Evolutionary conservation across 306 rosid species (phyloP).

Genomic region (Canavalia ensiformis): DNA sequence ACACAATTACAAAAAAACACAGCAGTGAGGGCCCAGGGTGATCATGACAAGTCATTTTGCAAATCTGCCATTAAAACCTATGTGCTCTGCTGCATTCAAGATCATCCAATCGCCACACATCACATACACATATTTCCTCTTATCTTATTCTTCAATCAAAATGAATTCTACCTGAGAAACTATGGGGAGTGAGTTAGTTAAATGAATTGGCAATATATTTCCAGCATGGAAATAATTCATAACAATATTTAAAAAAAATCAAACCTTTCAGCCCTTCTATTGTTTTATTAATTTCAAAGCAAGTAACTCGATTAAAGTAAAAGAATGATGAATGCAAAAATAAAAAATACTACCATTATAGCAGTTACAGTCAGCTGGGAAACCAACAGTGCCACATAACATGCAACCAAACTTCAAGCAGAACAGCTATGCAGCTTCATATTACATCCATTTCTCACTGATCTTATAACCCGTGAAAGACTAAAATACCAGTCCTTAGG

Average conservation of each 20-base stretch:
- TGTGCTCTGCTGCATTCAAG: constrained; percentile 10
- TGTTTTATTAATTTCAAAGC: background rate
- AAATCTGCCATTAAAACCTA: constrained; percentile 29
- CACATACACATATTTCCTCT: background rate
- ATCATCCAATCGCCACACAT: background rate
- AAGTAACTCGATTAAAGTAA: constrained; percentile 1
- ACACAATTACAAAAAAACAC: constrained; percentile 26
- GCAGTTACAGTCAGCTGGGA: constrained; percentile 13
- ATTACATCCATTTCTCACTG: background rate
- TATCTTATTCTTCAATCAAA: constrained; percentile 5
- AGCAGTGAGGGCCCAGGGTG: constrained; percentile 22
- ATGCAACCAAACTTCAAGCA: constrained; percentile 32
- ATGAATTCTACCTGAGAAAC: constrained; percentile 12
- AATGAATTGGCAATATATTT: constrained; percentile 2
- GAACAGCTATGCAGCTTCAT: background rate
- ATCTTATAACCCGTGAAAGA: background rate
- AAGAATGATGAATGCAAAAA: background rate
- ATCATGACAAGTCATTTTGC: constrained; percentile 33
- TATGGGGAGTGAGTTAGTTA: background rate
- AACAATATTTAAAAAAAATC: background rate
- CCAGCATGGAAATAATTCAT: background rate
- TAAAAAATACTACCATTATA: background rate
- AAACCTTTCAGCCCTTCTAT: background rate
- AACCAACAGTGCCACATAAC: background rate
- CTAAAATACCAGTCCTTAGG: constrained; percentile 10